Evolutionary conservation across 1,139 yeast genomes (phyloP), one percentile per base, ranked within the genome.

Genomic region (Geotrichum bryndzae): DNA sequence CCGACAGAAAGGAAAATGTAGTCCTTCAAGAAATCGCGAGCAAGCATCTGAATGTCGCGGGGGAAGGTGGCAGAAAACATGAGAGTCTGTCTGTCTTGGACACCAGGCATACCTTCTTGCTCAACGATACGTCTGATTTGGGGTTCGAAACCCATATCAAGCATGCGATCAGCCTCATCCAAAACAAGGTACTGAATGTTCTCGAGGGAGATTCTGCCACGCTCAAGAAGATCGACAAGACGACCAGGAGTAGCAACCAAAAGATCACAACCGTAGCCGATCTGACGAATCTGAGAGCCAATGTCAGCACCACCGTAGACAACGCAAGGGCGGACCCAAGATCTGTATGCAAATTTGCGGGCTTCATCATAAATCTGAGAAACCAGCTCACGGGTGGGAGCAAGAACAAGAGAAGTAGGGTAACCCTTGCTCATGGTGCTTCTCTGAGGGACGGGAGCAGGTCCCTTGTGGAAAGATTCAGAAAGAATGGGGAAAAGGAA

Each of bases 61-160:
- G 99, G 99, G 96, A 94, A 94, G 67, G 99, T 94, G 70, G 99
- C 99, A 54, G 97, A 90, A 80, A 94, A 94, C 96, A 94, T 90
- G 74, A 94, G 84, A 50, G 99, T 94, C 81, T 94, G 99, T 82
- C 99, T 88, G 72, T 88, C 83, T 66, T 84, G 80, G 64, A 90
- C 96, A 68, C 83, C 87, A 66, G 99, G 97, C 98, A 92, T 92
- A 76, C 90, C 97, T 81, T 95, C 92, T 70, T 89, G 96, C 79
- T 94, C 96, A 66, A 94, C 99, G 74, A 94, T 92, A 76, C 92
- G 90, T 84, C 99, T 90, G 75, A 94, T 94, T 83, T 94, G 99
- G 68, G 98, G 98, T 82, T 94, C 99, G 80, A 94, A 94, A 83
- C 99, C 99, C 99, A 94, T 94, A 86, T 94, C 99, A 80, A 94